These are phyloP conservation scores for Colletotrichum echinochloae DNA, from an alignment of 2,329 filamentous ascomycete genomes.

Conservation along the genomic window DNA sequence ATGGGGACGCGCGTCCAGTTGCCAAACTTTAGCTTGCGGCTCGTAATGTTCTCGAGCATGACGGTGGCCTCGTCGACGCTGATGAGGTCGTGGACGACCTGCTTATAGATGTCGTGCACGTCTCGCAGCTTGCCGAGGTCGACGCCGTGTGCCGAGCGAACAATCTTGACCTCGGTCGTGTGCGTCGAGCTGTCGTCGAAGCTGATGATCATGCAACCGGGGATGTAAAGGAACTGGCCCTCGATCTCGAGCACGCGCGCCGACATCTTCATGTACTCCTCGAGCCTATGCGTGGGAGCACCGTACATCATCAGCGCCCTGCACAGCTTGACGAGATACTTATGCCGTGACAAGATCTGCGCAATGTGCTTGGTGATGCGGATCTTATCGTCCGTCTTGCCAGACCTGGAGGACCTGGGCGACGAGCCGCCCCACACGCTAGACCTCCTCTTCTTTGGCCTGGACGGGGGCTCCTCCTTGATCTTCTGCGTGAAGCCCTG, in stretches of 20 bases:
- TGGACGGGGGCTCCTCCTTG: constrained; percentile 52
- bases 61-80: constrained; percentile 76
- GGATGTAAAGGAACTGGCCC: constrained; percentile 89
- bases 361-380: constrained; percentile 71
- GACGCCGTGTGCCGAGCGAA: constrained; percentile 75
- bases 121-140: constrained; percentile 81
- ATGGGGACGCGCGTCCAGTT: constrained; percentile 70
- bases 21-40: constrained; percentile 59
- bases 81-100: constrained; percentile 83
- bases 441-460: constrained; percentile 49
- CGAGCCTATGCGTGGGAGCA: constrained; percentile 89
- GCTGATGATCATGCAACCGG: constrained; percentile 93
- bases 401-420: constrained; percentile 11
- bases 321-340: constrained; percentile 87
- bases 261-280: constrained; percentile 93
- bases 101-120: constrained; percentile 82
- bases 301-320: constrained; percentile 90
- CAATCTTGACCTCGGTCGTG: constrained; percentile 83
- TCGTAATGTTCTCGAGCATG: constrained; percentile 68
- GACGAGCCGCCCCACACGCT: constrained; percentile 35
- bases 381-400: constrained; percentile 47
- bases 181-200: constrained; percentile 82
- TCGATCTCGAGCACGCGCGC: constrained; percentile 90
- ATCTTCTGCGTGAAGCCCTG: constrained; percentile 59
- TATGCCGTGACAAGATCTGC: constrained; percentile 80